phyloP scores from a whole-genome alignment of 495 filamentous ascomycete genomes.

The Corynascus novoguineensis region DNA sequence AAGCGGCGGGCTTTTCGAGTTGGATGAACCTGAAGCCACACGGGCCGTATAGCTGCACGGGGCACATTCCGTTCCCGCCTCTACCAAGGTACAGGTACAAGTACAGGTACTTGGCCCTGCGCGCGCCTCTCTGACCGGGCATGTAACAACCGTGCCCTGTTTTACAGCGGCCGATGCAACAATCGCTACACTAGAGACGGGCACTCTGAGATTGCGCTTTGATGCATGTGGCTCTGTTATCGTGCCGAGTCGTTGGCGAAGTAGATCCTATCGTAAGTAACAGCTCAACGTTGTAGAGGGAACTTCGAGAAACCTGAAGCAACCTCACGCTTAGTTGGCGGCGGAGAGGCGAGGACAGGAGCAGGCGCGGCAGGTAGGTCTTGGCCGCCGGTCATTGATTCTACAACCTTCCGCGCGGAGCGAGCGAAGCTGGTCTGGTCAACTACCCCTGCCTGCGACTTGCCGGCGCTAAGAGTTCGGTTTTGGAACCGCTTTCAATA shows the following conservation, averaged over 20 bases:
- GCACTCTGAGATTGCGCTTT: not conserved
- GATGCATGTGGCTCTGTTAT: not conserved
- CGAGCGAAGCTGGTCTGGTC: not conserved
- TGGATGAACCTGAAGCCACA: conserved; percentile 16
- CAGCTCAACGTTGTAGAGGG: no score
- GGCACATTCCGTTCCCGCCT: conserved; percentile 7
- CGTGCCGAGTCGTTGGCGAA: not conserved
- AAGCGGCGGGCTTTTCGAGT: conserved; percentile 12
- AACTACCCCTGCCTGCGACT: not conserved
- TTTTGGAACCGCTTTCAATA: not conserved
- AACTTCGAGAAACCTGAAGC: no score
- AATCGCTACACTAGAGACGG: no score
- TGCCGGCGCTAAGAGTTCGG: not conserved
- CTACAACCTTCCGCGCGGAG: not conserved
- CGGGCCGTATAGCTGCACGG: conserved; percentile 17
- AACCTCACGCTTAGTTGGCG: not conserved
- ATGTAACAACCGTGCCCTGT: no score
- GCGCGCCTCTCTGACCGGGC: not conserved
- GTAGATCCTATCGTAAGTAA: no score
- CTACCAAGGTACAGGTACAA: no score
- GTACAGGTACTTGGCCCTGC: conserved; percentile 17
- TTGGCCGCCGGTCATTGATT: not conserved
- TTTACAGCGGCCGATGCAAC: no score
- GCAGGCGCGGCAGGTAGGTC: no score
- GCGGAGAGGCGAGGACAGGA: not conserved